These are phyloP conservation scores for Boletus reticuloceps DNA, from an alignment of 768 basidiomycete genomes.

Conservation along the genomic window DNA sequence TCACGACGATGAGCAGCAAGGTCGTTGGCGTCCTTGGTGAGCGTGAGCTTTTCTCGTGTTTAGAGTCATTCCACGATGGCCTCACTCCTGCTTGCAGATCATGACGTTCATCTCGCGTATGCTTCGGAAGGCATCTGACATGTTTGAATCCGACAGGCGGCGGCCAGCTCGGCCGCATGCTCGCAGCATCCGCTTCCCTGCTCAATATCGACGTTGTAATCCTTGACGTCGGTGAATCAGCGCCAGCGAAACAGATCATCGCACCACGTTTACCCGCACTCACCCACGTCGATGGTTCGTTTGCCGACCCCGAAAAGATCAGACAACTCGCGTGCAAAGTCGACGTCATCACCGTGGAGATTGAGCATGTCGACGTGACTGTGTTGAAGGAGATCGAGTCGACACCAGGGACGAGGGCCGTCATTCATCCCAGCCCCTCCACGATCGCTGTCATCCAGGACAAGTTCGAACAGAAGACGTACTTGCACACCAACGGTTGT, in stretches of 20 bases:
- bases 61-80: neutral
- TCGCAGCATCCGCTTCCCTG: slow-evolving; percentile 84
- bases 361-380: slow-evolving; percentile 88
- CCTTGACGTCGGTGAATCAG: slow-evolving; percentile 76
- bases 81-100: slow-evolving; percentile 15
- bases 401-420: slow-evolving; percentile 25
- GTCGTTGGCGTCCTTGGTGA: slow-evolving; percentile 29
- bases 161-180: slow-evolving; percentile 97
- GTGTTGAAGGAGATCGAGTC: slow-evolving; percentile 53
- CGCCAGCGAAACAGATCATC: slow-evolving; percentile 88
- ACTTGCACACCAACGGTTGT: slow-evolving; percentile 49
- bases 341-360: slow-evolving; percentile 91
- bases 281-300: slow-evolving; percentile 84
- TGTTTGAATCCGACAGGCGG: slow-evolving; percentile 57
- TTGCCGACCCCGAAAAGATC: slow-evolving; percentile 77
- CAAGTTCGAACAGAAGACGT: slow-evolving; percentile 63
- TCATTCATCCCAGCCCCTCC: slow-evolving; percentile 72
- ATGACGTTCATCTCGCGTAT: neutral
- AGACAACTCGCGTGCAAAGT: slow-evolving; percentile 73
- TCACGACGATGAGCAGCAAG: slow-evolving; percentile 23
- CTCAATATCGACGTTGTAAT: slow-evolving; percentile 82
- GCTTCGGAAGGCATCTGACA: neutral
- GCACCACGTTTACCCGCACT: slow-evolving; percentile 47
- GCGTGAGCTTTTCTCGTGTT: slow-evolving; percentile 18
- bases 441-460: slow-evolving; percentile 87